Base-by-base conservation (phyloP, 2,329 filamentous ascomycete species). In the Cytospora chrysosperma region DNA sequence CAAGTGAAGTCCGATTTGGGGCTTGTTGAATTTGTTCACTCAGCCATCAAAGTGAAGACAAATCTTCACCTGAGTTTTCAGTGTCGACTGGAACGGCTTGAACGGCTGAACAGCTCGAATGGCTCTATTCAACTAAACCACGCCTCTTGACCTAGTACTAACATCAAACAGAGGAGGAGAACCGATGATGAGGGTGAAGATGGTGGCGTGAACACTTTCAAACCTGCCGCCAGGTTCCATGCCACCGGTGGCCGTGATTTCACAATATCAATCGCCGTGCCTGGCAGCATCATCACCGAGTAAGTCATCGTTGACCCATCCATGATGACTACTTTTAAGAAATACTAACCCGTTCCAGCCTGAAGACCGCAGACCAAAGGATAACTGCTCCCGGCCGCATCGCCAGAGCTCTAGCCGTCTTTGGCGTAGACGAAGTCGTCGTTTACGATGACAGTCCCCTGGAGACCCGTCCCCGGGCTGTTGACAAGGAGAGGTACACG, bases 351-450 rank as follows among this genome's bases (percentile, higher is more conserved):
- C 47, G 68, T 68, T 56, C 56, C 69, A 93, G 90, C 72, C 87
- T 88, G 43, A 81, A 85, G 63, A 90, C 88, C 12, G 86, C 88
- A 67, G 91, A 96, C 65, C 88, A 91, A 72, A 89, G 92, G 72
- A 92, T 89, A 40, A 82, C 84, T 55, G 81, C 90, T 55, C 89
- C 88, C 1, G 90, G 89, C 9, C 88, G 89, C 67, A 88, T 96
- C 59, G 92, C 92, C 7, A 90, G 92, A 59, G 91, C 91, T 37
- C 83, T 92, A 58, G 89, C 91, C 66, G 88, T 96, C 67, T 96
- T 95, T 77, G 89, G 86, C 71, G 84, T 96, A 68, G 92, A 96
- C 73, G 92, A 96, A 76, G 82, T 96, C 32, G 82, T 96, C 57
- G 79, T 96, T 61, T 96, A 90, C 74, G 87, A 94, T 72, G 92